Evolutionary conservation across 768 basidiomycete species (phyloP), one percentile per base, ranked within the genome.

Genomic region (Tylopilus felleus): DNA sequence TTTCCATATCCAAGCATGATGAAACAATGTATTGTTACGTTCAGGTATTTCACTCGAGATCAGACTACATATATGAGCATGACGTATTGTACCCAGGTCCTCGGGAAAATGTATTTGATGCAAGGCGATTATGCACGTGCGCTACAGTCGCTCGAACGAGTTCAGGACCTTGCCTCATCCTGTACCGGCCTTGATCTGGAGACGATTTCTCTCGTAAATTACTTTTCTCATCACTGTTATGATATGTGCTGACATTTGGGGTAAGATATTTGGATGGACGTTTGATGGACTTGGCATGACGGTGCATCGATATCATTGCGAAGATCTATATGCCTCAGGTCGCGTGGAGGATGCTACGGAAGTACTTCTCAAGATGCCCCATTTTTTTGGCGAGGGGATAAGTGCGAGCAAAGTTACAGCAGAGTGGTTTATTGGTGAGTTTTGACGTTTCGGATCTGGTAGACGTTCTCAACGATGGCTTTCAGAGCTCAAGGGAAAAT

Each of bases 251-350:
- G 5, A 49, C n/a, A 17, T n/a, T n/a, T n/a, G 8, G 3, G 21
- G 29, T 2, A 25, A 56, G 56, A 47, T 60, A 51, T 60, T 51
- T 5, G 48, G 39, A 33, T 53, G 58, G 55, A 25, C 1, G 4
- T 59, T 59, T 6, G 51, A 57, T 1, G 38, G n/a, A 7, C 45
- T 56, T 41, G 22, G 1, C 0, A 29, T 56, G 5, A 52, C 17
- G 2, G 47, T 5, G 5, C n/a, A 44, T 3, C 43, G 13, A 4
- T 1, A 2, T 31, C 16, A 29, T n/a, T 53, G 53, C 12, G 41
- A 54, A 23, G 17, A 17, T 14, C 35, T 49, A 16, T 9, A 10
- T 38, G 33, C 25, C 0, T 1, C 46, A 8, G 50, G 50, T 29
- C 41, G 28, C 38, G 17, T 42, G 2, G 33, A 29, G 21, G 29